These are phyloP conservation scores for Leishmania tropica DNA, from an alignment of 208 protist genomes.

Conservation along the genomic window DNA sequence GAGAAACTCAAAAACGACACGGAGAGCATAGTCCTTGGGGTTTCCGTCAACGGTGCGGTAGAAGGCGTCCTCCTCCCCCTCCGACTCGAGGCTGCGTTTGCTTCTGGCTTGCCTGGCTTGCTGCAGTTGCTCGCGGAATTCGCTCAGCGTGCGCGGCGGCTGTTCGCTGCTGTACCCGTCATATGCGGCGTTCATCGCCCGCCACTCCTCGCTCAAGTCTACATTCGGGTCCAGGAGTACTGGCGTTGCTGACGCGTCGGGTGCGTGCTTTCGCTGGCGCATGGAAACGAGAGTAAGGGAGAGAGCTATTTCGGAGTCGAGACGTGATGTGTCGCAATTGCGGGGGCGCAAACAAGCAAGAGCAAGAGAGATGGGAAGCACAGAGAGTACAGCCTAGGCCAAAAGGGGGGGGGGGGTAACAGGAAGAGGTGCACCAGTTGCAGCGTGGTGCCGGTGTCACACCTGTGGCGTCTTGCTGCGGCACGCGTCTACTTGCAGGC, in stretches of 20 bases:
- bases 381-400: neutral
- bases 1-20: constrained; percentile 53
- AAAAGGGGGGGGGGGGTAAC: too few species aligned
- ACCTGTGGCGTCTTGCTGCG: neutral
- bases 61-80: constrained; percentile 63
- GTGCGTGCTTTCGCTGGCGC: neutral
- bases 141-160: constrained; percentile 22
- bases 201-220: constrained; percentile 25
- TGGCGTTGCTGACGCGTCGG: neutral
- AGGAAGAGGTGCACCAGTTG: neutral
- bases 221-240: constrained; percentile 10
- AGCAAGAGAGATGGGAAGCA: neutral
- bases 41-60: constrained; percentile 23
- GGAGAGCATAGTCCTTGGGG: constrained; percentile 17
- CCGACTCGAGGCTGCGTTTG: constrained; percentile 33
- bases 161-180: neutral
- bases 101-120: neutral
- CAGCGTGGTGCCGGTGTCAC: neutral
- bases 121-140: constrained; percentile 30
- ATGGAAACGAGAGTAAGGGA: neutral
- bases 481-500: neutral
- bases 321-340: neutral
- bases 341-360: neutral
- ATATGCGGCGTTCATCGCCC: constrained; percentile 5
- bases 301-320: neutral